Conservation (phyloP, 2,329 filamentous ascomycete genomes). For the Alternaria longipes region DNA sequence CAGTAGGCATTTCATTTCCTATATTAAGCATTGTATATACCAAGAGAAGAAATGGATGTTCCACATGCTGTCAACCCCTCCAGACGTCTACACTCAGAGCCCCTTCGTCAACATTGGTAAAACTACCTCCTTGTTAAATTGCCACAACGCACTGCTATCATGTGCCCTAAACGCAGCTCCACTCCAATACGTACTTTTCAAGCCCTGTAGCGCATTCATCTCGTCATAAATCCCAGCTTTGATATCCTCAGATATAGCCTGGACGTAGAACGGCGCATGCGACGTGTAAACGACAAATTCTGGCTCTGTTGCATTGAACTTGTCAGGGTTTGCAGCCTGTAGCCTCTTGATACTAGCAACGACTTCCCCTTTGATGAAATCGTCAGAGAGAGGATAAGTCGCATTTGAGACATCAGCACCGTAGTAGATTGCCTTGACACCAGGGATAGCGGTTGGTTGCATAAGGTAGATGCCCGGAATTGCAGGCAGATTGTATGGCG, state of each 20-base stretch:
- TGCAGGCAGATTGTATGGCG: background rate
- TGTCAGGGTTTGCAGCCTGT: conserved; percentile 26
- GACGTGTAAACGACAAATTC: background rate
- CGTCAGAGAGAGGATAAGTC: conserved; percentile 30
- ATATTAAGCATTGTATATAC: conserved; percentile 38
- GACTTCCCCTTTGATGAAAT: conserved; percentile 16
- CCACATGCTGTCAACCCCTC: background rate
- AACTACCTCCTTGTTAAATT: conserved; percentile 44
- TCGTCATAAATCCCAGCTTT: conserved; percentile 29
- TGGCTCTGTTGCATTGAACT: background rate
- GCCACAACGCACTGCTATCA: conserved; percentile 32
- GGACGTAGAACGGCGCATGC: conserved; percentile 5
- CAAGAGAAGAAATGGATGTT: conserved; percentile 10
- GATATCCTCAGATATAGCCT: background rate
- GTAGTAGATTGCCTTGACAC: background rate
- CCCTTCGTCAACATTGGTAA: conserved; percentile 2
- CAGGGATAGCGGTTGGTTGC: background rate
- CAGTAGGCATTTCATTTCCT: conserved; percentile 33
- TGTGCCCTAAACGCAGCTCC: conserved; percentile 29
- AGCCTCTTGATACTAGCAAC: conserved; percentile 7
- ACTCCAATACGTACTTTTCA: conserved; percentile 32
- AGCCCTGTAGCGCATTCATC: conserved; percentile 35
- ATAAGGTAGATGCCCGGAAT: background rate
- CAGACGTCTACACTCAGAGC: background rate
- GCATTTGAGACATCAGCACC: background rate